Conservation (phyloP, 106 monocot species). For the Ottelia alismoides region DNA sequence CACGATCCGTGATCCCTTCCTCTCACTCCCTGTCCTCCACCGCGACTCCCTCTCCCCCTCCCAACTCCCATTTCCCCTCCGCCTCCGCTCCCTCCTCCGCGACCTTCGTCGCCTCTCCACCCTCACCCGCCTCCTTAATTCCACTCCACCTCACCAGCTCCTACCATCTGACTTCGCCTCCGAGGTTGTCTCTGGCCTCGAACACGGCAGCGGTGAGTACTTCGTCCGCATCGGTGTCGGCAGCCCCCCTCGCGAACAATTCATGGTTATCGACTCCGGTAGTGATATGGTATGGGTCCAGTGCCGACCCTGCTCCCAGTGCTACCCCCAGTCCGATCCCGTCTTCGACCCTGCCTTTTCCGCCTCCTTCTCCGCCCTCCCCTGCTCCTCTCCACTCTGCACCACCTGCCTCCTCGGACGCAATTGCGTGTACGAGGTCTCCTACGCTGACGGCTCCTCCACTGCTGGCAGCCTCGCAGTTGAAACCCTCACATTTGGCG, state of each 20-base stretch:
- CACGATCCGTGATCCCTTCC: no score
- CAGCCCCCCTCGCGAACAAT: slow-evolving; percentile 40
- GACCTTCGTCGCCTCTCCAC: no score
- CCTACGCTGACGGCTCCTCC: slow-evolving; percentile 78
- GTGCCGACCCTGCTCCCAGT: slow-evolving; percentile 56
- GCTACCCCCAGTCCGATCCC: slow-evolving; percentile 60
- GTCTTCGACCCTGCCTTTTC: slow-evolving; percentile 67
- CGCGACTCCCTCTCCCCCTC: no score
- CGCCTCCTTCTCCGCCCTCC: slow-evolving; percentile 38
- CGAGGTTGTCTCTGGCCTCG: slow-evolving; percentile 47
- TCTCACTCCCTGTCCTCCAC: no score
- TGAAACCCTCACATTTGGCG: slow-evolving; percentile 61
- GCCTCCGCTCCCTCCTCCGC: no score
- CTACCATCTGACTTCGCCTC: slow-evolving; percentile 31
- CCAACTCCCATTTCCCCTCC: no score
- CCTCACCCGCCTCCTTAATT: slow-evolving; percentile 39
- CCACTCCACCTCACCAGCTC: slow-evolving; percentile 3
- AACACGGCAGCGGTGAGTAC: slow-evolving; percentile 73
- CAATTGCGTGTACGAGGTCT: slow-evolving; percentile 52
- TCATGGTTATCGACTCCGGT: slow-evolving; percentile 70
- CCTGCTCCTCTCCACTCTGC: slow-evolving; percentile 48
- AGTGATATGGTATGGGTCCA: slow-evolving; percentile 81
- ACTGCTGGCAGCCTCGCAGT: slow-evolving; percentile 53
- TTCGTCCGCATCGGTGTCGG: slow-evolving; percentile 73
- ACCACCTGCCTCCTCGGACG: slow-evolving; percentile 14